Conservation (phyloP, 2,329 filamentous ascomycete genomes). For the Lithohypha guttulata region DNA sequence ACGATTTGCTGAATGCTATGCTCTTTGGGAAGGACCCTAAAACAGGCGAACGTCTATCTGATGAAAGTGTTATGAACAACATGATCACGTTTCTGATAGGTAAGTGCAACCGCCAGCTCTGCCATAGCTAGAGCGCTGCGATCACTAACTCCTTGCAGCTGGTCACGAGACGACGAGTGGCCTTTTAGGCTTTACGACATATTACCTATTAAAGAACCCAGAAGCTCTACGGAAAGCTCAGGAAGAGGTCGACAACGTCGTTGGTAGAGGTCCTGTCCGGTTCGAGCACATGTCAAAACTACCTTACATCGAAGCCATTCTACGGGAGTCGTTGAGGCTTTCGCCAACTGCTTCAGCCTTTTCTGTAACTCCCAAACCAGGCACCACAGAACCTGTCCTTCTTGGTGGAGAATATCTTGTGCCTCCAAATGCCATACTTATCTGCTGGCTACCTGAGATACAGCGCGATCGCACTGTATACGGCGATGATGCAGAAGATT, state of each 20-base stretch:
- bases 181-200: conserved; percentile 54
- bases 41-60: conserved; percentile 54
- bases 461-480: conserved; percentile 56
- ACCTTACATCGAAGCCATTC: conserved; percentile 54
- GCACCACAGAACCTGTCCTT: conserved; percentile 12
- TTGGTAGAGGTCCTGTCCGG: conserved; percentile 42
- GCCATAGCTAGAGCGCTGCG: conserved; percentile 57
- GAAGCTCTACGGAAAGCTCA: conserved; percentile 50
- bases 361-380: conserved; percentile 37
- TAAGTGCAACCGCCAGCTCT: too few species aligned
- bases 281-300: conserved; percentile 52
- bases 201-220: conserved; percentile 54
- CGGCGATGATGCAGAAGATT: conserved; percentile 54
- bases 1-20: conserved; percentile 62
- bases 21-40: conserved; percentile 55
- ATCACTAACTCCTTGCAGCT: too few species aligned
- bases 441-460: conserved; percentile 41
- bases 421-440: conserved; percentile 40
- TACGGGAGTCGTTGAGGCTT: conserved; percentile 57
- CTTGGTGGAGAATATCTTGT: conserved; percentile 52
- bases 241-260: conserved; percentile 55
- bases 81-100: conserved; percentile 53
- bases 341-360: conserved; percentile 51
- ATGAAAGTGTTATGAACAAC: conserved; percentile 54
- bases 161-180: conserved; percentile 63